A percentile compares a stretch with the other conserved stretches of the same genome.
These are phyloP conservation scores for Pseudogymnoascus sp. DNA, from an alignment of 2,329 filamentous ascomycete species.

Conservation along the genomic window DNA sequence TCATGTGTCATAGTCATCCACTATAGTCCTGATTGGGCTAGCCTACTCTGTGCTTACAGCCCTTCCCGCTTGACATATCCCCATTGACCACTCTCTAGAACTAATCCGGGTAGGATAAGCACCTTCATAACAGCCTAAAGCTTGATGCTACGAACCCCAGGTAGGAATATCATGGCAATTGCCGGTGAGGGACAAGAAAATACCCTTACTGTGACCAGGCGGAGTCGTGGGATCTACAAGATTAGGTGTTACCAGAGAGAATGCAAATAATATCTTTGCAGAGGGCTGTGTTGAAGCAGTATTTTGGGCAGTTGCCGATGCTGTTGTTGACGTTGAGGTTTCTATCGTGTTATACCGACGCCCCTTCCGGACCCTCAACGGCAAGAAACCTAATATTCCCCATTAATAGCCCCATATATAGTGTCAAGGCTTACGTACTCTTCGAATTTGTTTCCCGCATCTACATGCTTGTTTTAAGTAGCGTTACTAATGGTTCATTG, in stretches of 20 bases:
- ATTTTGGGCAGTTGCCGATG: conserved; percentile 85
- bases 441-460: not conserved
- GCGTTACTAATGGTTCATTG: not conserved
- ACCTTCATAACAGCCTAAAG: not conserved
- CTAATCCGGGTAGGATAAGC: not conserved
- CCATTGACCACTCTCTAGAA: not conserved
- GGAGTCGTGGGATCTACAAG: not conserved
- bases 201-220: not conserved
- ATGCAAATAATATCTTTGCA: not conserved
- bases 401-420: not conserved
- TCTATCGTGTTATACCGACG: conserved; percentile 31
- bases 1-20: not conserved
- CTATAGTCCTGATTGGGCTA: not conserved
- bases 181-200: not conserved
- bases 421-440: not conserved
- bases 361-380: not conserved
- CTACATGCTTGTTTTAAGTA: not conserved
- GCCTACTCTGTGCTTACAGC: not conserved
- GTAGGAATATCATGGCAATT: not conserved
- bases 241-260: not conserved
- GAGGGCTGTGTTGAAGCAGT: conserved; percentile 72
- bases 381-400: not conserved
- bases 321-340: conserved; percentile 84
- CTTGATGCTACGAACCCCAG: not conserved
- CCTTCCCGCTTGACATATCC: not conserved